Evolutionary conservation across 2,329 filamentous ascomycete genomes (phyloP).

Genomic region (Magnaporthiopsis poae): DNA sequence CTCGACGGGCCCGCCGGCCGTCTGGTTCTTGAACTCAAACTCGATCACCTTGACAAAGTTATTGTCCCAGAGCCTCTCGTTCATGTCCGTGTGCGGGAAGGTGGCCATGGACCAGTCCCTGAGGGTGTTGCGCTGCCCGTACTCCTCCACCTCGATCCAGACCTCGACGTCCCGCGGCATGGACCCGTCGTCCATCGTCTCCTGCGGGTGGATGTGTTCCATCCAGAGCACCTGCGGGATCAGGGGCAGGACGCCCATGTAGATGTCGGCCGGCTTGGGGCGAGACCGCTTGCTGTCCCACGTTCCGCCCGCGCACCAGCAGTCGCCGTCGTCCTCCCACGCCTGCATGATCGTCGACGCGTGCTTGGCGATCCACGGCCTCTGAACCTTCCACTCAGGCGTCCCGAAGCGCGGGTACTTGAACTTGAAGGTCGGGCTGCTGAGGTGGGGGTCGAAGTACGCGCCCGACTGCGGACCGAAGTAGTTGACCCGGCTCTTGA

Average conservation of each 20-base stretch:
- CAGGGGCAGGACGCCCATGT: conserved; percentile 50
- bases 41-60: conserved; percentile 48
- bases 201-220: conserved; percentile 57
- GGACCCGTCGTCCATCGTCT: conserved; percentile 50
- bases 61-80: conserved; percentile 21
- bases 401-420: conserved; percentile 14
- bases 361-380: conserved; percentile 27
- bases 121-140: conserved; percentile 24
- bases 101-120: conserved; percentile 33
- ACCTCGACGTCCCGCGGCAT: conserved; percentile 62
- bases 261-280: conserved; percentile 51
- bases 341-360: conserved; percentile 43
- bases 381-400: conserved; percentile 13
- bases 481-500: conserved; percentile 59
- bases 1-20: conserved; percentile 27
- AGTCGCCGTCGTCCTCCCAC: conserved; percentile 76
- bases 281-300: conserved; percentile 26
- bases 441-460: conserved; percentile 46
- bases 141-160: conserved; percentile 50
- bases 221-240: conserved; percentile 60
- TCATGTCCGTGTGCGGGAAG: conserved; percentile 24
- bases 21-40: conserved; percentile 42
- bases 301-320: conserved; percentile 62
- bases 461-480: conserved; percentile 60
- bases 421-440: conserved; percentile 45